phyloP scores from a whole-genome alignment of 805 yeast genomes.

The Teunomyces lycoperdinae region DNA sequence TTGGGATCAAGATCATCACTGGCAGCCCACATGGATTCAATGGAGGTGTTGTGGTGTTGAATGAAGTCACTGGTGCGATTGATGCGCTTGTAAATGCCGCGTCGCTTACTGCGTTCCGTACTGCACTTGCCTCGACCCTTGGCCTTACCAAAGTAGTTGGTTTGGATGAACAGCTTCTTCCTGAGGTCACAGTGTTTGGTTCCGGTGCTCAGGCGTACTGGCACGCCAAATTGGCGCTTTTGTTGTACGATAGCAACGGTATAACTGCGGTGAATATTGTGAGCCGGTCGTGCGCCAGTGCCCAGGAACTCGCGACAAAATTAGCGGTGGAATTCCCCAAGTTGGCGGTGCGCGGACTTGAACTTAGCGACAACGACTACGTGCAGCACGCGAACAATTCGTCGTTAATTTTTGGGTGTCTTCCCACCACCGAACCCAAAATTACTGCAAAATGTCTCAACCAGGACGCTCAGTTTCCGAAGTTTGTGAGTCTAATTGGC shows the following conservation, averaged over 20 bases:
- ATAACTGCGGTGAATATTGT: slow-evolving; percentile 43
- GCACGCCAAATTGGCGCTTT: slow-evolving; percentile 50
- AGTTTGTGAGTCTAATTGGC: slow-evolving; percentile 59
- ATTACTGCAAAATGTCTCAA: slow-evolving; percentile 32
- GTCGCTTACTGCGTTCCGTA: slow-evolving; percentile 62
- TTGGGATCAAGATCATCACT: slow-evolving; percentile 60
- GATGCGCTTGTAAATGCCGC: slow-evolving; percentile 56
- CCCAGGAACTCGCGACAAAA: slow-evolving; percentile 23
- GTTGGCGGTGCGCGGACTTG: slow-evolving; percentile 17
- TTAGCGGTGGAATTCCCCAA: slow-evolving; percentile 26
- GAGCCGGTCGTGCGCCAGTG: slow-evolving; percentile 44
- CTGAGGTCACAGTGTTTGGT: slow-evolving; percentile 47
- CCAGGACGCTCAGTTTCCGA: slow-evolving; percentile 22
- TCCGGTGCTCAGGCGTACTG: slow-evolving; percentile 65
- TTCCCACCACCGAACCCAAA: slow-evolving; percentile 53
- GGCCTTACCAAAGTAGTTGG: slow-evolving; percentile 37
- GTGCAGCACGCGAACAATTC: slow-evolving; percentile 34
- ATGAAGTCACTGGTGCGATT: slow-evolving; percentile 49
- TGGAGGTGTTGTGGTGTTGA: slow-evolving; percentile 53
- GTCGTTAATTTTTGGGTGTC: slow-evolving; percentile 55
- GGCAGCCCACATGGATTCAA: slow-evolving; percentile 58
- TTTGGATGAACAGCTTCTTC: slow-evolving; percentile 23
- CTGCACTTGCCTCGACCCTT: slow-evolving; percentile 56
- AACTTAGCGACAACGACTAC: slow-evolving; percentile 14
- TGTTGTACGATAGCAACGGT: slow-evolving; percentile 31